Conservation (phyloP, 2,329 filamentous ascomycete genomes). For the Penicillium griseofulvum region DNA sequence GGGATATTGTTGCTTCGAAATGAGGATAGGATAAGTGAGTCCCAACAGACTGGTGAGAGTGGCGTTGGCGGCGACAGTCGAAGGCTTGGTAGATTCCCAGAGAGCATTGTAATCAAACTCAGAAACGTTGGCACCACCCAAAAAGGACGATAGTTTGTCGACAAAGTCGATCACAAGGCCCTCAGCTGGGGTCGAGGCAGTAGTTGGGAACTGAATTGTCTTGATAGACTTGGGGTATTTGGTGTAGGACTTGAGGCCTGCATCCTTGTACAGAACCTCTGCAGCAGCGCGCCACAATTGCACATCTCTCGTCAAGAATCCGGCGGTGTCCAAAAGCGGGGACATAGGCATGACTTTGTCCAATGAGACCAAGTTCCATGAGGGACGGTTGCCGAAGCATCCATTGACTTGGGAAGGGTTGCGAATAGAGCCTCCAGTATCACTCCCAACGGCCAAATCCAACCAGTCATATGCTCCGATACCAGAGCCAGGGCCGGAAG, state of each 20-base stretch:
- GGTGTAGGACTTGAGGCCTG: slow-evolving; percentile 30
- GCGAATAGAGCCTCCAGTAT: slow-evolving; percentile 43
- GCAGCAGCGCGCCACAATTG: slow-evolving; percentile 36
- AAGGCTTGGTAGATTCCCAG: background rate
- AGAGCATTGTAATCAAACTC: background rate
- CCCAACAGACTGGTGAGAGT: background rate
- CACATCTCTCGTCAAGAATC: slow-evolving; percentile 37
- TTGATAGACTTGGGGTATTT: slow-evolving; percentile 28
- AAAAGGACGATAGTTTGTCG: background rate
- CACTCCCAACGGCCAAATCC: slow-evolving; percentile 51
- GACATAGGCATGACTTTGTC: slow-evolving; percentile 51
- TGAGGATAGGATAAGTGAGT: background rate
- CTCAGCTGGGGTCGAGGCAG: background rate
- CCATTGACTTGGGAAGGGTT: slow-evolving; percentile 50
- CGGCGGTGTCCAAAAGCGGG: slow-evolving; percentile 46
- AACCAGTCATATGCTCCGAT: slow-evolving; percentile 42
- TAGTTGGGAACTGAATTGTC: background rate
- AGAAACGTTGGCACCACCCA: background rate
- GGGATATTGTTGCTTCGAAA: background rate
- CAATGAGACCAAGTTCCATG: slow-evolving; percentile 42
- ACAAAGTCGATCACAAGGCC: background rate
- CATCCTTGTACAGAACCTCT: slow-evolving; percentile 45
- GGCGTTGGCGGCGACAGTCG: background rate
- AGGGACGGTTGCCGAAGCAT: slow-evolving; percentile 52
- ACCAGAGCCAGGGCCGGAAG: slow-evolving; percentile 25